Evolutionary conservation across 192 early-diverging fungal species (phyloP).

Genomic region (Coemansia sp.): DNA sequence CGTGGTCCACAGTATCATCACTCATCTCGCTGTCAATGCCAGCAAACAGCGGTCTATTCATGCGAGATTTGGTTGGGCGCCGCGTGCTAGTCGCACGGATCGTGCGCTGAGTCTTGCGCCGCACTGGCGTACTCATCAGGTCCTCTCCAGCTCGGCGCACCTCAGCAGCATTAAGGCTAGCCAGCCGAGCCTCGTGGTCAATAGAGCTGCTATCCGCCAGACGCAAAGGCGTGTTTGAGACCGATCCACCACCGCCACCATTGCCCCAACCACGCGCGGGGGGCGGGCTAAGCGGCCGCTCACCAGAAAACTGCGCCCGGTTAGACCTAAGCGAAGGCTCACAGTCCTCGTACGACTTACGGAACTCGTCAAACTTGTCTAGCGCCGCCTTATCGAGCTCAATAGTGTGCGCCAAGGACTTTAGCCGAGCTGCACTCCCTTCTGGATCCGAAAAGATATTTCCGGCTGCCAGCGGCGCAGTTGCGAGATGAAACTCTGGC

Average conservation of each 20-base stretch:
- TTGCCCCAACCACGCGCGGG: slow-evolving; percentile 30
- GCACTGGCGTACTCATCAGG: slow-evolving; percentile 48
- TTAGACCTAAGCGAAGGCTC: slow-evolving; percentile 44
- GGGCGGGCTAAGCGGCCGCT: slow-evolving; percentile 50
- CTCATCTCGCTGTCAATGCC: slow-evolving; percentile 36
- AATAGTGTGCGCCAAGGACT: slow-evolving; percentile 17
- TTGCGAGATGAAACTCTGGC: slow-evolving; percentile 5
- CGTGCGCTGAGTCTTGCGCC: slow-evolving; percentile 29
- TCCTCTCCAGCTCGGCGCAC: slow-evolving; percentile 48
- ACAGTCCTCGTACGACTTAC: slow-evolving; percentile 47
- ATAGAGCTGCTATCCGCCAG: slow-evolving; percentile 6
- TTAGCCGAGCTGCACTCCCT: slow-evolving; percentile 20
- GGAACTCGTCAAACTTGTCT: slow-evolving; percentile 50
- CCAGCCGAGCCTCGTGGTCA: slow-evolving; percentile 30
- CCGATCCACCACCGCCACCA: slow-evolving; percentile 18
- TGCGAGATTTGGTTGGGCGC: slow-evolving; percentile 29
- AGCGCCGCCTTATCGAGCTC: slow-evolving; percentile 36
- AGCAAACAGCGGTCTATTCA: slow-evolving; percentile 27
- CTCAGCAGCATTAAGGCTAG: slow-evolving; percentile 31
- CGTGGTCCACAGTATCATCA: slow-evolving; percentile 22
- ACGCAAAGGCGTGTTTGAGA: slow-evolving; percentile 33
- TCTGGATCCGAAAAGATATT: slow-evolving; percentile 35
- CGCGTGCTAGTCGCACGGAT: slow-evolving; percentile 39
- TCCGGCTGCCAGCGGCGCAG: background rate
- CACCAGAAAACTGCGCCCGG: slow-evolving; percentile 47